phyloP scores from a whole-genome alignment of 495 filamentous ascomycete species.

The Echria macrotheca region DNA sequence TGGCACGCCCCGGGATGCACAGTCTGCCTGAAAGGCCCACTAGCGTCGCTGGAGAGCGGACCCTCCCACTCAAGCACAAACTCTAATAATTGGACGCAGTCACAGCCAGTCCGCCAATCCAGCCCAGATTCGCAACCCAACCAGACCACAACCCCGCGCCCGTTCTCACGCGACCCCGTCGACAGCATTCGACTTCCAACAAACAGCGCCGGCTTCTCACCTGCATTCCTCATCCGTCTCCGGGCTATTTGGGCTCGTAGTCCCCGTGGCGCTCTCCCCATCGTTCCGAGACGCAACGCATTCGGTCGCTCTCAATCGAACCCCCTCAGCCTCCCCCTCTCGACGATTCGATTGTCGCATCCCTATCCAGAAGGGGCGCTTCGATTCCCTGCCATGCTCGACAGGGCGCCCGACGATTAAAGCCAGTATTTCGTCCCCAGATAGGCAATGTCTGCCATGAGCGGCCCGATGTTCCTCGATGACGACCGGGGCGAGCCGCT shows the following conservation, averaged over 20 bases:
- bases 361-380: background rate
- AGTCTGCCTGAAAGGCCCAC: too few relatives aligned
- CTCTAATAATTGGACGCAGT: slow-evolving; percentile 12
- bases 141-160: slow-evolving; percentile 22
- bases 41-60: too few relatives aligned
- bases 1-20: too few relatives aligned
- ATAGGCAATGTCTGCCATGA: slow-evolving; percentile 16
- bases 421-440: background rate
- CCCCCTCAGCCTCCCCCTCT: too few relatives aligned
- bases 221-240: background rate
- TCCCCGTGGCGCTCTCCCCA: too few relatives aligned
- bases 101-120: slow-evolving; percentile 12
- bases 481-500: slow-evolving; percentile 23
- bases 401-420: slow-evolving; percentile 21
- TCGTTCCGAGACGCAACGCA: background rate
- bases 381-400: slow-evolving; percentile 26
- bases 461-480: slow-evolving; percentile 18
- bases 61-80: slow-evolving; percentile 2
- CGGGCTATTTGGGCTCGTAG: background rate
- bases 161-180: slow-evolving; percentile 17
- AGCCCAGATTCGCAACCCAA: slow-evolving; percentile 16
- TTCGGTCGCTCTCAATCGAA: too few relatives aligned
- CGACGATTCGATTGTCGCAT: background rate
- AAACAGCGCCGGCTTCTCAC: background rate
- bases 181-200: slow-evolving; percentile 1